These are phyloP conservation scores for Crithidia sp. DNA, from an alignment of 208 protist species.

Conservation along the genomic window DNA sequence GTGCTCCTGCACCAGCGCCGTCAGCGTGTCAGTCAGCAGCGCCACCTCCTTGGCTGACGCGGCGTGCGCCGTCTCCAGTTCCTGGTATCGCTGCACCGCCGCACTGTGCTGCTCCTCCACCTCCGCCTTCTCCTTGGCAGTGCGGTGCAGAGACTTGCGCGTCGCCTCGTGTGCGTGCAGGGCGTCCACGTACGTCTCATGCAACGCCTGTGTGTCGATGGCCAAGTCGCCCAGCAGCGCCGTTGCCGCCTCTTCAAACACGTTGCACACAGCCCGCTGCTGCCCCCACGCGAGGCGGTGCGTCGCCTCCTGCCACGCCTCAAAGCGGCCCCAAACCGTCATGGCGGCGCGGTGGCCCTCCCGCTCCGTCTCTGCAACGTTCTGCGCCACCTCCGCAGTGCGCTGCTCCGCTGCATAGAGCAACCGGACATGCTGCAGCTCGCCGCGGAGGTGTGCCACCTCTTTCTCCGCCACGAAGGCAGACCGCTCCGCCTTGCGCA, in stretches of 20 bases:
- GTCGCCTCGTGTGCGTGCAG: constrained; percentile 6
- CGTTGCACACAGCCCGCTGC: not conserved
- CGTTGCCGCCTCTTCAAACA: constrained; percentile 6
- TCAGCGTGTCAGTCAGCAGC: not conserved
- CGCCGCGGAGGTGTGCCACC: constrained; percentile 11
- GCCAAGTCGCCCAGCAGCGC: not conserved
- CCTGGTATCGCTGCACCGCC: not conserved
- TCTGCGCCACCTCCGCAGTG: constrained; percentile 9
- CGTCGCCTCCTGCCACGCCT: constrained; percentile 8
- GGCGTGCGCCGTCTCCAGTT: not conserved
- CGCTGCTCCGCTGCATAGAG: constrained; percentile 17
- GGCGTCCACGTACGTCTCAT: constrained; percentile 10
- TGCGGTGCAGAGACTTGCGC: not conserved
- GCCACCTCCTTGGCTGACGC: constrained; percentile 4
- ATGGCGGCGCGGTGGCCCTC: constrained; percentile 5
- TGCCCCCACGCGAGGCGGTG: not conserved
- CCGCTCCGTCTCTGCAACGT: constrained; percentile 6
- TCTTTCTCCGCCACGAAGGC: constrained; percentile 12
- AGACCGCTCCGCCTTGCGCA: constrained; percentile 11
- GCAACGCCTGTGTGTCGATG: constrained; percentile 9
- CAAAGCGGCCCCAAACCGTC: not conserved
- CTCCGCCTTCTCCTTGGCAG: not conserved
- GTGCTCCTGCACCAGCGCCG: not conserved
- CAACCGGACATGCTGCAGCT: constrained; percentile 21
- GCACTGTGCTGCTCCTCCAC: not conserved